phyloP scores from a whole-genome alignment of 1,284 basidiomycete genomes.

The Xerocomus minutiporus region DNA sequence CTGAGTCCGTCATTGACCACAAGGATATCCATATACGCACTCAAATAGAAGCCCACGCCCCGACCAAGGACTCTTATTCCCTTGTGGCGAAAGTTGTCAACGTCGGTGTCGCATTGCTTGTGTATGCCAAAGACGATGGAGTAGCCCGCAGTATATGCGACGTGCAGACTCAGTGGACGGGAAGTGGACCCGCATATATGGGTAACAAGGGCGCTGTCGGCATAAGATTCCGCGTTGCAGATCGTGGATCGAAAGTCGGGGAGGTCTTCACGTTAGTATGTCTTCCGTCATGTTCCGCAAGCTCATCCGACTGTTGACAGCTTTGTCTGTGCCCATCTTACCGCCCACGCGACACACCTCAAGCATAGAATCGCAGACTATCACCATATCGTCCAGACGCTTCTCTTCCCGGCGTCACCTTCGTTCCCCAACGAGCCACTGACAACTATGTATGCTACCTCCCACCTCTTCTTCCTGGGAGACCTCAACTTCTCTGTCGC shows the following conservation, averaged over 20 bases:
- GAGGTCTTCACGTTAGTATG: constrained; percentile 77
- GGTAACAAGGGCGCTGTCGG: constrained; percentile 97
- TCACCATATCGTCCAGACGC: constrained; percentile 72
- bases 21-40: constrained; percentile 61
- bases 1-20: constrained; percentile 56
- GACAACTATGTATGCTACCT: constrained; percentile 73
- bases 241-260: constrained; percentile 51
- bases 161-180: constrained; percentile 73
- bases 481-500: constrained; percentile 88
- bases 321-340: constrained; percentile 89
- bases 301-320: constrained; percentile 39
- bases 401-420: constrained; percentile 70
- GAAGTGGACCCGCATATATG: constrained; percentile 74
- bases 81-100: constrained; percentile 73
- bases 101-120: constrained; percentile 74
- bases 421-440: constrained; percentile 35
- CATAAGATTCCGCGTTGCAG: constrained; percentile 71
- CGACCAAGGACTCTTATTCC: constrained; percentile 63
- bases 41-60: constrained; percentile 65
- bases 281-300: not conserved
- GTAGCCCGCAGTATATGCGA: constrained; percentile 58
- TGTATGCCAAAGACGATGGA: constrained; percentile 73
- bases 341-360: constrained; percentile 78
- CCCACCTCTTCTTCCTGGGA: constrained; percentile 83
- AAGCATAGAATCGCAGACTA: constrained; percentile 76